Conservation (phyloP, 306 rosid genomes). For the Oemleria cerasiformis region DNA sequence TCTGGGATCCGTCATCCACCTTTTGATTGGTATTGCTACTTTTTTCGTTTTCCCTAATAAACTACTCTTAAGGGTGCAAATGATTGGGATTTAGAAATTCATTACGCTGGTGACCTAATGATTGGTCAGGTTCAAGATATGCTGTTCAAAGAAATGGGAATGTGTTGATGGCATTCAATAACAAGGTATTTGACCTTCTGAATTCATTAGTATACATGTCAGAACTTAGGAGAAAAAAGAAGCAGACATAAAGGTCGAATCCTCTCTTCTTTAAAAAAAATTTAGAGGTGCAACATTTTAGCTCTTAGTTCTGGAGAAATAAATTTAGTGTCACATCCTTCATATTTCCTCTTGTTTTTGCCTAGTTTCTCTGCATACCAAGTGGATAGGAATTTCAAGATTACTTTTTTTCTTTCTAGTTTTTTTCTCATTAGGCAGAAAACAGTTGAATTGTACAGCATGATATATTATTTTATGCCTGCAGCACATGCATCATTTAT, state of each 20-base stretch:
- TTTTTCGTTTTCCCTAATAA: conserved; percentile 12
- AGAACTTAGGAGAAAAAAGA: conserved; percentile 1
- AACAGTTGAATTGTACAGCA: background rate
- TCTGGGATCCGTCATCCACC: conserved; percentile 96
- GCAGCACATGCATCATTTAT: background rate
- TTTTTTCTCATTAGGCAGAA: background rate
- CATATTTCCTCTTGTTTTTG: background rate
- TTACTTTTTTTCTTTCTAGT: background rate
- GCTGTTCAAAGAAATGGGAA: conserved; percentile 96
- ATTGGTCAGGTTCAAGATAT: conserved; percentile 90
- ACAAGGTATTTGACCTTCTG: conserved; percentile 59
- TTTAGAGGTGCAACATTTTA: background rate
- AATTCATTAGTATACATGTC: conserved; percentile 11
- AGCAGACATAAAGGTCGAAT: conserved; percentile 12
- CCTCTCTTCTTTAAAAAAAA: background rate
- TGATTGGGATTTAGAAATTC: conserved; percentile 33
- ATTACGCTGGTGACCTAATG: conserved; percentile 26
- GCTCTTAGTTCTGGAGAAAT: background rate
- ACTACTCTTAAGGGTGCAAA: conserved; percentile 23
- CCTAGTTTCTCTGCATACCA: background rate
- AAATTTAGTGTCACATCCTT: background rate
- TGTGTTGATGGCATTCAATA: conserved; percentile 91
- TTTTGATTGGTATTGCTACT: conserved; percentile 68
- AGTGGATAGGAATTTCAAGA: background rate
- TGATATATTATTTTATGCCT: background rate